A percentile compares a stretch with the other conserved stretches of the same genome.
Evolutionary conservation across 2,329 filamentous ascomycete species (phyloP).

Genomic region (Fusarium sp.): DNA sequence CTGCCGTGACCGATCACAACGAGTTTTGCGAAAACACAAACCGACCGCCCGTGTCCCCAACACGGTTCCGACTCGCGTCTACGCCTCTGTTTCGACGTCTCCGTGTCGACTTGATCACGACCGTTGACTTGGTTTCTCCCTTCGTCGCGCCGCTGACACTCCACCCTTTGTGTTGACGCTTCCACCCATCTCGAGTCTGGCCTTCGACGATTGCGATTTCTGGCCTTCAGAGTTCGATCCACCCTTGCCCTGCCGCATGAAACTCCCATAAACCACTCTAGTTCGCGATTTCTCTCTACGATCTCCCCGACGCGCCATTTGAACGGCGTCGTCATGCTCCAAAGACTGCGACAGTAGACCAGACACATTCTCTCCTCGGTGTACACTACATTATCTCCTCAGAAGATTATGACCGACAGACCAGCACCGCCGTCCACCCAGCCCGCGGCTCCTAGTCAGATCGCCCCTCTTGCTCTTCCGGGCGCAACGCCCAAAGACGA

Average conservation of each 20-base stretch:
- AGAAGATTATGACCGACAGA: conserved; percentile 74
- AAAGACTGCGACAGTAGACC: conserved; percentile 65
- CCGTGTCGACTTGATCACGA: conserved; percentile 13
- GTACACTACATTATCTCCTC: conserved; percentile 54
- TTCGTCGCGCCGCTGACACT: conserved; percentile 34
- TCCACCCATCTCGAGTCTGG: conserved; percentile 30
- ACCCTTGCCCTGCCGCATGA: conserved; percentile 41
- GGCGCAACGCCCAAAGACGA: conserved; percentile 55
- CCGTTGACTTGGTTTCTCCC: conserved; percentile 18
- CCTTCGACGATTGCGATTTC: conserved; percentile 34
- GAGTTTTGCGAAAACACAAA: conserved; percentile 50
- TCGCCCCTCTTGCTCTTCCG: conserved; percentile 54
- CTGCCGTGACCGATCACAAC: conserved; percentile 48
- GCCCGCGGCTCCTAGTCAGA: conserved; percentile 67
- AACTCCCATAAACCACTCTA: conserved; percentile 32
- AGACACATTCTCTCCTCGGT: conserved; percentile 55
- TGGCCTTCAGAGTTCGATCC: conserved; percentile 14
- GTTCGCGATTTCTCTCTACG: conserved; percentile 37
- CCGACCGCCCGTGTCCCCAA: conserved; percentile 43
- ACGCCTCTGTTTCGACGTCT: conserved; percentile 30
- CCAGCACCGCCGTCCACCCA: conserved; percentile 65
- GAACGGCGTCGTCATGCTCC: conserved; percentile 70
- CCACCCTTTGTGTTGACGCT: conserved; percentile 38
- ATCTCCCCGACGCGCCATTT: conserved; percentile 56
- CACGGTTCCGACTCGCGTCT: conserved; percentile 39